Conservation (phyloP, 176 grass and related monocot species). For the Carex kokanica region DNA sequence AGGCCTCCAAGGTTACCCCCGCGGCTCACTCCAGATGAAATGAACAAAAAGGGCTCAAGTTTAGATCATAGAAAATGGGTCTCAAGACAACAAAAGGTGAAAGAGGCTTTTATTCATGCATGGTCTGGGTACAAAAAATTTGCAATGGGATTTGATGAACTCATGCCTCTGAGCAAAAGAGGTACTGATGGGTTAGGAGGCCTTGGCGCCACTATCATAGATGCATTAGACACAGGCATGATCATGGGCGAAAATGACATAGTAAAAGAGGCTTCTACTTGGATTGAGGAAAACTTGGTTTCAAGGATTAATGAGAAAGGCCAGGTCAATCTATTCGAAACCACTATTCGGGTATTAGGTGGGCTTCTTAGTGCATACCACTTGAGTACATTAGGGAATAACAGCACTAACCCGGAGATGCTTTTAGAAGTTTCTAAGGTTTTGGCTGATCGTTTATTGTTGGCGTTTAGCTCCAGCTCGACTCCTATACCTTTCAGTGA, state of each 20-base stretch:
- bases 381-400: conserved; percentile 54
- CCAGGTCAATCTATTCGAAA: conserved; percentile 98
- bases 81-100: conserved; percentile 80
- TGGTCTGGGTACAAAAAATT: conserved; percentile 82
- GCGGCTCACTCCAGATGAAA: conserved; percentile 69
- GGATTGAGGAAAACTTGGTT: conserved; percentile 79
- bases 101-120: conserved; percentile 87
- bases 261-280: conserved; percentile 74
- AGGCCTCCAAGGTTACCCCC: conserved; percentile 76
- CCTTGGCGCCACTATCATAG: conserved; percentile 80
- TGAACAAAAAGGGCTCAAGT: conserved; percentile 50
- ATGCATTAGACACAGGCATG: conserved; percentile 91
- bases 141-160: conserved; percentile 93
- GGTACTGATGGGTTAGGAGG: conserved; percentile 89
- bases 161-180: conserved; percentile 83
- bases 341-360: conserved; percentile 91
- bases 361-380: conserved; percentile 99
- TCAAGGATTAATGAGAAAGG: conserved; percentile 79
- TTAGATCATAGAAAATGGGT: conserved; percentile 46
- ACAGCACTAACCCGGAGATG: conserved; percentile 40
- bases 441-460: conserved; percentile 74
- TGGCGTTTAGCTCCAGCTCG: conserved; percentile 84
- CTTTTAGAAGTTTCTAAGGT: conserved; percentile 77
- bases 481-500: conserved; percentile 93
- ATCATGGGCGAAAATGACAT: conserved; percentile 87